phyloP scores from a whole-genome alignment of 768 basidiomycete species.

The Pisolithus microcarpus region DNA sequence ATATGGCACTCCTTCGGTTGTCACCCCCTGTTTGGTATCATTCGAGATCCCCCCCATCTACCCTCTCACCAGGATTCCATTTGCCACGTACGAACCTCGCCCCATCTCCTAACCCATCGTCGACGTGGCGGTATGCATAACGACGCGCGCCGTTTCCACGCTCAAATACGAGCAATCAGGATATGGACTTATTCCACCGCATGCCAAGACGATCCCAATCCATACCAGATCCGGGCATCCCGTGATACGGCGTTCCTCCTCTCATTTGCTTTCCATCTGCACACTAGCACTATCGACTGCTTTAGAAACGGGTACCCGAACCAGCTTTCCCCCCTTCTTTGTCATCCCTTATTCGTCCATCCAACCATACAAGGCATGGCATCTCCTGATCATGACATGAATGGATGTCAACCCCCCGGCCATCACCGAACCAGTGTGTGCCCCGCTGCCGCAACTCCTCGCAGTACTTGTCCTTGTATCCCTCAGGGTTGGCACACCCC shows the following conservation, averaged over 20 bases:
- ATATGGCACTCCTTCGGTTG: neutral
- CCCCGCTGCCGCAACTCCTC: neutral
- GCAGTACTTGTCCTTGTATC: neutral
- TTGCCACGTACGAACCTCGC: neutral
- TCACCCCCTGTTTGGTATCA: neutral
- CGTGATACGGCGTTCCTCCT: neutral
- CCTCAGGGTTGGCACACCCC: too few species aligned
- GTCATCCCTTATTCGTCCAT: neutral
- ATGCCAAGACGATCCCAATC: neutral
- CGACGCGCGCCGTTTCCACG: neutral
- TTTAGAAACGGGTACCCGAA: neutral
- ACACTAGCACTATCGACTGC: neutral
- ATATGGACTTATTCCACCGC: neutral
- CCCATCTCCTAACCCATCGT: neutral
- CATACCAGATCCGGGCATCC: neutral
- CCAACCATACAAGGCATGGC: neutral
- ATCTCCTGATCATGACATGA: neutral
- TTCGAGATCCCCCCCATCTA: neutral
- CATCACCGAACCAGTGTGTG: neutral
- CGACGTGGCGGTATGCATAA: conserved; percentile 1
- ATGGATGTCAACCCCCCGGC: neutral
- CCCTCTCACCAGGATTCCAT: neutral
- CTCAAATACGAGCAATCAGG: neutral
- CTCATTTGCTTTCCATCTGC: neutral
- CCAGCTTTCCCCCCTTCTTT: neutral